Evolutionary conservation across 495 filamentous ascomycete genomes (phyloP).

Genomic region (Podospora pseudopauciseta): DNA sequence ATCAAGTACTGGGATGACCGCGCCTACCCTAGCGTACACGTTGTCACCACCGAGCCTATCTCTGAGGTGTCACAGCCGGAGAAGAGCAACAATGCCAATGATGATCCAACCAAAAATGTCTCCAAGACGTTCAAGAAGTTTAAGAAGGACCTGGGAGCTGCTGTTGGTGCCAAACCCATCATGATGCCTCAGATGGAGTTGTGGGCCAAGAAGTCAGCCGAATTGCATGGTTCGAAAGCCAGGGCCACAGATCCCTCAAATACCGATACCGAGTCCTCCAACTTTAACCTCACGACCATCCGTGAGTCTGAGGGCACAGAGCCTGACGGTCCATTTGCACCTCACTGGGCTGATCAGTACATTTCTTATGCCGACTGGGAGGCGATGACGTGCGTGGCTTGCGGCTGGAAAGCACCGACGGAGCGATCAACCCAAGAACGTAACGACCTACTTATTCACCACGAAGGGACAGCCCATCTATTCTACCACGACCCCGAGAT

Average conservation of each 20-base stretch:
- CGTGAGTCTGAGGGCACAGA: constrained; percentile 20
- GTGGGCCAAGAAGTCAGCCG: constrained; percentile 83
- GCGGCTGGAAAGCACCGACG: constrained; percentile 29
- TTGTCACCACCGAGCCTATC: constrained; percentile 49
- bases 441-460: constrained; percentile 30
- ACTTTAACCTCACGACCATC: not conserved
- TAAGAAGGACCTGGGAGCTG: constrained; percentile 62
- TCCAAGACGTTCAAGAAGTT: constrained; percentile 39
- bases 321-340: constrained; percentile 19
- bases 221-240: constrained; percentile 61
- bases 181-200: constrained; percentile 72
- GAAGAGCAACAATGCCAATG: constrained; percentile 30
- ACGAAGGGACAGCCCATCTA: constrained; percentile 30
- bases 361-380: constrained; percentile 38
- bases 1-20: constrained; percentile 84
- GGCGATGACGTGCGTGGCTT: constrained; percentile 30
- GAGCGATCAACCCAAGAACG: constrained; percentile 25
- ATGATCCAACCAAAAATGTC: constrained; percentile 25
- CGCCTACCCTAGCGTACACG: constrained; percentile 66
- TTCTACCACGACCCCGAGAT: constrained; percentile 32
- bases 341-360: constrained; percentile 28
- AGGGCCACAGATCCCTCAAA: constrained; percentile 14
- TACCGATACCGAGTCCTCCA: constrained; percentile 18
- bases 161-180: constrained; percentile 43
- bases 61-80: constrained; percentile 36